These are phyloP conservation scores for Sugiyamaella japonica DNA, from an alignment of 1,139 yeast genomes.

Conservation along the genomic window DNA sequence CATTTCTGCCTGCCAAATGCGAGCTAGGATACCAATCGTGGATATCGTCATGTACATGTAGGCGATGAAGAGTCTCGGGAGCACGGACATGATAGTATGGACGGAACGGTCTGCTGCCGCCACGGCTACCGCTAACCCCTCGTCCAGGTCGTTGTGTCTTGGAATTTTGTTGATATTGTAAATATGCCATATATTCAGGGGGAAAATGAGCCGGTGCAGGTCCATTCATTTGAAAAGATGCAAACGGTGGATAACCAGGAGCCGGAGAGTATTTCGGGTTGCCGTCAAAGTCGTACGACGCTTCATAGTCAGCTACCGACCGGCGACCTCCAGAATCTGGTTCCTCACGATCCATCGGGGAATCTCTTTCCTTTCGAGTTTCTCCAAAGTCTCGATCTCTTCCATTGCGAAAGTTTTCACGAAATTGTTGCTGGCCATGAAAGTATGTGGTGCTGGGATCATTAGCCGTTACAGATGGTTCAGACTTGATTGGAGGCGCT, in stretches of 20 bases:
- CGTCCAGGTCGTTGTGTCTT: too few species aligned
- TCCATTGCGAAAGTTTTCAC: slow-evolving; percentile 16
- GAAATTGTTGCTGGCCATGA: slow-evolving; percentile 20
- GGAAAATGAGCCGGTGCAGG: slow-evolving; percentile 4
- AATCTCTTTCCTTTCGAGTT: background rate
- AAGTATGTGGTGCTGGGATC: slow-evolving; percentile 4
- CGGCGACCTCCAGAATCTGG: too few species aligned
- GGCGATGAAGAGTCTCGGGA: background rate
- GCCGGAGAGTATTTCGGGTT: background rate
- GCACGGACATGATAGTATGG: background rate
- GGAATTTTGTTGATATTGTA: slow-evolving; percentile 3
- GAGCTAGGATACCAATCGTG: background rate
- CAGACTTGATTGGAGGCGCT: background rate
- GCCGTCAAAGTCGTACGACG: too few species aligned
- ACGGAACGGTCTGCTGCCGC: background rate
- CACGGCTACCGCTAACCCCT: too few species aligned
- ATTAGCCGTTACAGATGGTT: too few species aligned
- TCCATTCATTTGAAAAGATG: slow-evolving; percentile 20
- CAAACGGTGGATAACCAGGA: background rate
- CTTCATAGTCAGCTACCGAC: too few species aligned
- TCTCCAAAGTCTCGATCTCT: slow-evolving; percentile 5
- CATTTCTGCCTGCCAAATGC: slow-evolving; percentile 20
- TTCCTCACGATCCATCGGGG: background rate
- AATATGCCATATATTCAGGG: slow-evolving; percentile 6
- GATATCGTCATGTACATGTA: background rate